phyloP scores from a whole-genome alignment of 2,329 filamentous ascomycete species.

The Exophiala sp. region DNA sequence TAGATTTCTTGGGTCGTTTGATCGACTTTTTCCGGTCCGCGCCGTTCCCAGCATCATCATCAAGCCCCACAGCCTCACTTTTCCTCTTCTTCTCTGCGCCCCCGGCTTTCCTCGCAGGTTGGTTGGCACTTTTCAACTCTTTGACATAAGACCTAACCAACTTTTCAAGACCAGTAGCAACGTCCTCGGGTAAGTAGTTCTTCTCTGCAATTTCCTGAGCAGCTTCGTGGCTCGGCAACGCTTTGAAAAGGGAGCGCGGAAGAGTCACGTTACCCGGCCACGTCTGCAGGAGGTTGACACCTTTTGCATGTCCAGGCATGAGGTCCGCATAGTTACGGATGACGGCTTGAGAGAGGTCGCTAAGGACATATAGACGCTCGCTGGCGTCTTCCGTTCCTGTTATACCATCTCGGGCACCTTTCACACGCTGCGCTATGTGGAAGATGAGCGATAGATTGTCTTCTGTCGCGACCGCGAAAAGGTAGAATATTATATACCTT shows the following conservation, averaged over 20 bases:
- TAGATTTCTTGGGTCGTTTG: slow-evolving; percentile 27
- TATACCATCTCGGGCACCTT: slow-evolving; percentile 79
- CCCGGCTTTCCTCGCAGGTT: slow-evolving; percentile 25
- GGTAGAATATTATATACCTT: slow-evolving; percentile 83
- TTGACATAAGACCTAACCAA: slow-evolving; percentile 66
- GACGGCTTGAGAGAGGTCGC: slow-evolving; percentile 76
- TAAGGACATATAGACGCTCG: slow-evolving; percentile 68
- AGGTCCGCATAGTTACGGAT: slow-evolving; percentile 81
- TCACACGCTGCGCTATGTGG: slow-evolving; percentile 86
- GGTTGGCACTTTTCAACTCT: slow-evolving; percentile 38
- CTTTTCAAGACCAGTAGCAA: slow-evolving; percentile 70
- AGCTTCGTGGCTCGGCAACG: slow-evolving; percentile 67
- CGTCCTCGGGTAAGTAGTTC: slow-evolving; percentile 70
- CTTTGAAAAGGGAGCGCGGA: slow-evolving; percentile 69
- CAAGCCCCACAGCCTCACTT: slow-evolving; percentile 33
- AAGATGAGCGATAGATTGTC: slow-evolving; percentile 83
- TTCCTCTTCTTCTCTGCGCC: slow-evolving; percentile 39
- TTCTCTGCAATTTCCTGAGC: slow-evolving; percentile 83
- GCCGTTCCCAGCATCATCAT: slow-evolving; percentile 20
- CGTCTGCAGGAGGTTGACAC: slow-evolving; percentile 61
- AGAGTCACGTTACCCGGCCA: slow-evolving; percentile 75
- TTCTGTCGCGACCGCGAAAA: slow-evolving; percentile 74
- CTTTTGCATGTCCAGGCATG: slow-evolving; percentile 61
- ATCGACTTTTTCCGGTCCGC: slow-evolving; percentile 15
- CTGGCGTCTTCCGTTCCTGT: slow-evolving; percentile 45